A percentile compares a stretch with the other conserved stretches of the same genome.
phyloP scores from a whole-genome alignment of 768 basidiomycete species.

The Phaeotremella fagi region DNA sequence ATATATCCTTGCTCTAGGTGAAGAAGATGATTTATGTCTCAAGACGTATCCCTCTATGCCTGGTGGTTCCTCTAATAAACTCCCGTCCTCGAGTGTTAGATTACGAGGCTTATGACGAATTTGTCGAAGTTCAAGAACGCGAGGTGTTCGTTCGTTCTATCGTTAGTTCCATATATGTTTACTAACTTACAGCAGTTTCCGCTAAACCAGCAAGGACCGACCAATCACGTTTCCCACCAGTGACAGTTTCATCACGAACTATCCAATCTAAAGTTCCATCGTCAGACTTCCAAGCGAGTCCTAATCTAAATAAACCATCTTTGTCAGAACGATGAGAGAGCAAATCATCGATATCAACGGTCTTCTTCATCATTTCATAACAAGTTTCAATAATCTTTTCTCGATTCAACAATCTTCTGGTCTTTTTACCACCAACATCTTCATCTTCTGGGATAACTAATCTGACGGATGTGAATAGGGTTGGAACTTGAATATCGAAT shows the following conservation, averaged over 20 bases:
- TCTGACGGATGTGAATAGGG: constrained; percentile 61
- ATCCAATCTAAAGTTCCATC: constrained; percentile 76
- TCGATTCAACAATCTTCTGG: constrained; percentile 57
- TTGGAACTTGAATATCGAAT: constrained; percentile 68
- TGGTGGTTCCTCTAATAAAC: constrained; percentile 65
- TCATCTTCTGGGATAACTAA: constrained; percentile 63
- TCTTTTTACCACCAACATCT: constrained; percentile 48
- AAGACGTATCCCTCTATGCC: constrained; percentile 79
- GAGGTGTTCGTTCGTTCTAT: constrained; percentile 17
- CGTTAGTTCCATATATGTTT: not conserved
- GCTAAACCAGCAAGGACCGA: constrained; percentile 70
- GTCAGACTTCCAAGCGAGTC: constrained; percentile 72
- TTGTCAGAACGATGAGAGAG: constrained; percentile 55
- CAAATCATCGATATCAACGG: constrained; percentile 62
- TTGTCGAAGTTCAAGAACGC: constrained; percentile 64
- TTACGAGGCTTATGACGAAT: constrained; percentile 62
- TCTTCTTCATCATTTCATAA: constrained; percentile 55
- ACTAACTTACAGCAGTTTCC: constrained; percentile 59
- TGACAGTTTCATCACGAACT: constrained; percentile 58
- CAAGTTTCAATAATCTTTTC: constrained; percentile 64
- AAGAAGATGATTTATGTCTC: constrained; percentile 12
- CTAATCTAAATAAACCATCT: constrained; percentile 53
- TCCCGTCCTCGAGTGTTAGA: constrained; percentile 53
- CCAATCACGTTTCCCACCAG: constrained; percentile 63
- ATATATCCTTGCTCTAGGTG: constrained; percentile 29